Evolutionary conservation across 2,329 filamentous ascomycete species (phyloP).

Genomic region (Hypoxylon sp.): DNA sequence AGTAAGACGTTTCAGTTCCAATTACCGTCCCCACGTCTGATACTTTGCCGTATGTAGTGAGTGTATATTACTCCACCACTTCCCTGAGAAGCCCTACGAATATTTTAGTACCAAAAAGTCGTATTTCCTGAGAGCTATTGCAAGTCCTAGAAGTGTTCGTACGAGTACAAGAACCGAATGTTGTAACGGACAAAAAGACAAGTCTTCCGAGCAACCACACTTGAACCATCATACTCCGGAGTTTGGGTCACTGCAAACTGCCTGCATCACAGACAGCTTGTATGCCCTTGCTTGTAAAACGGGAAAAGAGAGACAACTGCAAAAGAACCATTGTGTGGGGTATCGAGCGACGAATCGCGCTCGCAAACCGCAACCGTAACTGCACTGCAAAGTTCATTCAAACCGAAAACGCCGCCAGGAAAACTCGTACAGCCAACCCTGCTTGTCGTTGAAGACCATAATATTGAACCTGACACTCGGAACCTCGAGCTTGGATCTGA

Average conservation of each 20-base stretch:
- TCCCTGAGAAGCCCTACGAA: background rate
- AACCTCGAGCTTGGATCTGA: background rate
- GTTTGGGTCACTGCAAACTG: background rate
- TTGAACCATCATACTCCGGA: conserved; percentile 3
- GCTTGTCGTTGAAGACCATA: conserved; percentile 37
- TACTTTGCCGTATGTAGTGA: too few relatives aligned
- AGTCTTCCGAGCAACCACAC: conserved; percentile 5
- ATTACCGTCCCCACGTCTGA: too few relatives aligned
- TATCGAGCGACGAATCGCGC: conserved; percentile 38
- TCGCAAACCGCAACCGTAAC: conserved; percentile 26
- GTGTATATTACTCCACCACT: background rate
- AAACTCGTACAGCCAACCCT: conserved; percentile 30
- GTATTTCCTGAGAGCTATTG: conserved; percentile 10
- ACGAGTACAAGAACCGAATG: background rate
- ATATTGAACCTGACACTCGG: background rate
- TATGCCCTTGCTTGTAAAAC: background rate
- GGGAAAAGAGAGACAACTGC: conserved; percentile 1
- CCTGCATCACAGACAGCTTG: background rate
- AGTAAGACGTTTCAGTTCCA: too few relatives aligned
- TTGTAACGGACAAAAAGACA: background rate
- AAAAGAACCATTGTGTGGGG: conserved; percentile 11
- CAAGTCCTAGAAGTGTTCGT: background rate
- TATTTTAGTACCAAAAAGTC: background rate
- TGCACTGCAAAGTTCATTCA: background rate
- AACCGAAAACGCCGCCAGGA: conserved; percentile 28